Base-by-base conservation (phyloP, 2,329 filamentous ascomycete species). In the Ilyonectria mors-panacis region DNA sequence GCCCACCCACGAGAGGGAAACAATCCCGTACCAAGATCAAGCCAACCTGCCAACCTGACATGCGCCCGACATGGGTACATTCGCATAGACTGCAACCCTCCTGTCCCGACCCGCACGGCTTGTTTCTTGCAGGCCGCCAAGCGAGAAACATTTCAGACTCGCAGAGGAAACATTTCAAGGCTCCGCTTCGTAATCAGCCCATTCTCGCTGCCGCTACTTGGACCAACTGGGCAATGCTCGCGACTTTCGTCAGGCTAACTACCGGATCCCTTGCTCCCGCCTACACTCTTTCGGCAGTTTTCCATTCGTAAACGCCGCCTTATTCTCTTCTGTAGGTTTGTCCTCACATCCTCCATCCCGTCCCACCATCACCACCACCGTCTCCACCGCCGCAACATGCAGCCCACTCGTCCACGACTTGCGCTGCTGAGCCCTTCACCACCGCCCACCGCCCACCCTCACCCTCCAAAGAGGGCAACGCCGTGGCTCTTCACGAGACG, bases 271-370 rank as follows among this genome's bases (percentile, higher is more conserved):
- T 50, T 53, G 37, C 35, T 37, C 58, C 63, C 63, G 58, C 7
- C 50, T 39, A 62, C 30, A 61, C 63, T 30, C 53, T 62, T 66
- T 48, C 63, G 58, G 58, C 45, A 48, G 21, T 58, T 57, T 66
- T 26, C 26, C 26, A 19, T 42, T 59, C 23, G 26, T 37, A 19
- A 26, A 21, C 26, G 51, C 17, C 17, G 39, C 8, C 23, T 56
- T 30, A 26, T 19, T 7, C 15, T 45, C 19, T 47, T n/a, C n/a
- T 6, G 33, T 17, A 45, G 39, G 39, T 28, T 44, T 48, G 17
- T 33, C 26, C n/a, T n/a, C 8, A 8, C 39, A 42, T 42, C 39
- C 39, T 17, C 15, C 39, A 42, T 42, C 39, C 39, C 39, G 39
- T 42, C 39, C 39, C 39, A 42, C 39, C 39, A 42, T 42, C 39